Base-by-base conservation (phyloP, 2,329 filamentous ascomycete genomes). In the Claviceps sp. region DNA sequence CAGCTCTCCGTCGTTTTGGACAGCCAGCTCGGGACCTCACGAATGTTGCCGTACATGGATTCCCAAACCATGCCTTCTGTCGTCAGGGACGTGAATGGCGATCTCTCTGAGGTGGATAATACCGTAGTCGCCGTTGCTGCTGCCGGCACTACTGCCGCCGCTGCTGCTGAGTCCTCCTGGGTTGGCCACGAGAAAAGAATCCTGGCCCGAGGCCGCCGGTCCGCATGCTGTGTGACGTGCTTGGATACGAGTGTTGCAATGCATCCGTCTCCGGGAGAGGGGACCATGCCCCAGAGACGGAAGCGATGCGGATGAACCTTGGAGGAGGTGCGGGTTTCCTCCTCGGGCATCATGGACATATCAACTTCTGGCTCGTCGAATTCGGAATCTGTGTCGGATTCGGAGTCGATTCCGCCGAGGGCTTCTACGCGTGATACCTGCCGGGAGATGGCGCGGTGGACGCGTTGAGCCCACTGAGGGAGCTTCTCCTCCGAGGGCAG, bases 51-150 rank as follows among this genome's bases (percentile, higher is more conserved):
- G 57, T 81, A 81, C 73, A 81, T 77, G 71, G 74, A 78, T 55
- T 80, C 74, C 72, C 77, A 81, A 45, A 76, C 67, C 40, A 66
- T 65, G 0, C 71, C 78, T 60, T 82, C 78, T 2, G 77, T 78
- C n/a, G 74, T 75, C 19, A 76, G 62, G 2, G 56, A 59, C 50
- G 37, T 16, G 11, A 41, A 16, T 7, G 52, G 48, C 0, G 30
- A 43, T 24, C 1, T 34, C 0, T 53, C 52, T 5, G 57, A 52
- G 5, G 19, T 19, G 13, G 42, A 7, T 6, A 24, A 16, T n/a
- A 11, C 8, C 13, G 42, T 24, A 13, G 22, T 14, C 42, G 13
- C 13, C 6, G 13, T 22, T 14, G 42, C 10, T 10, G 8, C 30
- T 11, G 1, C 30, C 30, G 10, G 10, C 10, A 1, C 10, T 34